Conservation (phyloP, 2,329 filamentous ascomycete species). For the Epichloe hybrida region DNA sequence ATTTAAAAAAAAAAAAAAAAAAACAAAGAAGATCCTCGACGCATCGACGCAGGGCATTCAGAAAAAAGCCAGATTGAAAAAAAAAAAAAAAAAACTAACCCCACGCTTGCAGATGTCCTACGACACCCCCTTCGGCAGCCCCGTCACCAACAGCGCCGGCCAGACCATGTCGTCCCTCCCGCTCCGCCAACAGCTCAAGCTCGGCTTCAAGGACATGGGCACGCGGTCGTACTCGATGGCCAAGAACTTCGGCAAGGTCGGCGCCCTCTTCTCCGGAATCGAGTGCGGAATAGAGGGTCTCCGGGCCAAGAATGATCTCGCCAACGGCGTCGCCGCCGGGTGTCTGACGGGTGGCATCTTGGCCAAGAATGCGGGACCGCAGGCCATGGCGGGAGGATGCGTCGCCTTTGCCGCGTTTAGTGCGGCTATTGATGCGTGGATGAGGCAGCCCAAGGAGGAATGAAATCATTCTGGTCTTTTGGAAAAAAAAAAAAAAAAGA, state of each 20-base stretch:
- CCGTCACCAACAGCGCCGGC: constrained; percentile 23
- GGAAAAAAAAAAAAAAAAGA: too few relatives aligned
- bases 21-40: too few relatives aligned
- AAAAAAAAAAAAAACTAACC: too few relatives aligned
- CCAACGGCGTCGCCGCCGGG: constrained; percentile 75
- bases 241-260: constrained; percentile 91
- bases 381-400: constrained; percentile 77
- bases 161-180: constrained; percentile 49
- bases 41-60: too few relatives aligned
- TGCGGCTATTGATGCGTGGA: constrained; percentile 82
- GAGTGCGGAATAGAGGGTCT: constrained; percentile 93
- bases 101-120: constrained; percentile 68
- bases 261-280: constrained; percentile 79
- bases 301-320: constrained; percentile 85
- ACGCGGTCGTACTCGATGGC: constrained; percentile 66
- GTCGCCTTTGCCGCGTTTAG: constrained; percentile 88
- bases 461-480: constrained; percentile 13
- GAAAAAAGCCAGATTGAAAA: too few relatives aligned
- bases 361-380: constrained; percentile 75
- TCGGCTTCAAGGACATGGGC: constrained; percentile 94
- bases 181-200: constrained; percentile 66
- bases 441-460: constrained; percentile 62
- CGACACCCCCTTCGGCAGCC: constrained; percentile 64
- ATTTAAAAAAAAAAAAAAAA: too few relatives aligned
- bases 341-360: constrained; percentile 85